Evolutionary conservation across 202 grass and related monocot species (phyloP), one percentile per base, ranked within the genome.

Genomic region (Bolboschoenoplectus hybrid): DNA sequence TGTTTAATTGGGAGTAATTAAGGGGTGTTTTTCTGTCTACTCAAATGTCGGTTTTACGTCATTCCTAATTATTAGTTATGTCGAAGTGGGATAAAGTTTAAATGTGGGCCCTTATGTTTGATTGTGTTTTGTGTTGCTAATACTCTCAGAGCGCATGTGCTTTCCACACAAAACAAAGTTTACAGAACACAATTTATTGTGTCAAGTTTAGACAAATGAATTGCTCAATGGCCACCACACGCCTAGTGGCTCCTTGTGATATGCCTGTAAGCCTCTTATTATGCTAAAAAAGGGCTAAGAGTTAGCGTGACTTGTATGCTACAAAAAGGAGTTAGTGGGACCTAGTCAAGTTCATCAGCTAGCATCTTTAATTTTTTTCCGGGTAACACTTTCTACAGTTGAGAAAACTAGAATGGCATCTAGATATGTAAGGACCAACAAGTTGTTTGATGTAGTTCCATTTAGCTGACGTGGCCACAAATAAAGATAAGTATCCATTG

Each of bases 111-210:
- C 50, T 40, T 35, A 40, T 78, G 20, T 78, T 57, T 39, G 5
- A 57, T 57, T 12, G 6, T 83, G 14, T 6, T 68, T 83, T 49
- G 43, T 49, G 11, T 66, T 44, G 16, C 5, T 53, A 36, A 58
- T 72, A 6, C 16, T 72, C 16, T 40, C 10, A 72, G 67, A 41
- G 12, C 4, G 10, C 69, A 74, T 74, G 70, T 74, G 70, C 44
- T 50, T 74, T 74, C 70, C 70, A 50, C 16, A 74, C 8, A 56
- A 56, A 77, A 50, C 44, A 51, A 77, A 77, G 73, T 77, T 80
- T 39, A 46, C 7, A 44, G 11, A 39, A 47, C 43, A 70, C 14
- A 46, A 19, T 70, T 13, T 67, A 67, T 41, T 46, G 6, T 76
- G 55, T 26, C 47, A 76, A 76, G 73, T 55, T 16, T 38, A 38